Conservation (phyloP, 768 basidiomycete species). For the Rhizopogon vinicolor region DNA sequence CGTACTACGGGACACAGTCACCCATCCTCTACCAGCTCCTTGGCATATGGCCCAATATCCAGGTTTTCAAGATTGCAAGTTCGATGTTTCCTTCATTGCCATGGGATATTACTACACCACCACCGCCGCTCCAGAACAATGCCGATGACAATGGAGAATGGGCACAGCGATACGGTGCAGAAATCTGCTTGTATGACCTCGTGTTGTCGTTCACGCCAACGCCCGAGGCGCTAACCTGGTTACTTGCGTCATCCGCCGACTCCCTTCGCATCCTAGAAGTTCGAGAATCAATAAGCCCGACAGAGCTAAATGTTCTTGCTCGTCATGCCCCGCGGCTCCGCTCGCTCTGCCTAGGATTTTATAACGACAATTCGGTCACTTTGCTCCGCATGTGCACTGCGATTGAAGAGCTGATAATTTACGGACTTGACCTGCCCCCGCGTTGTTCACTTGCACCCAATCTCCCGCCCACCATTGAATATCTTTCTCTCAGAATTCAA, state of each 20-base stretch:
- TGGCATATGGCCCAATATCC: constrained; percentile 31
- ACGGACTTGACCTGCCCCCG: constrained; percentile 25
- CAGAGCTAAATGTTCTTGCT: constrained; percentile 20
- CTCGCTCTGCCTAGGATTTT: constrained; percentile 38
- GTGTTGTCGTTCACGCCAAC: constrained; percentile 29
- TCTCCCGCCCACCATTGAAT: constrained; percentile 35
- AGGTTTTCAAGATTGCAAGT: constrained; percentile 33
- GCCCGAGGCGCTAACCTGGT: constrained; percentile 29
- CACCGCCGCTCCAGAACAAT: constrained; percentile 6
- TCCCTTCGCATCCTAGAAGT: constrained; percentile 38
- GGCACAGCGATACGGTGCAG: constrained; percentile 4
- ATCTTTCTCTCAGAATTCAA: constrained; percentile 29
- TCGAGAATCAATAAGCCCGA: constrained; percentile 20
- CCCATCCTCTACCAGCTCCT: constrained; percentile 40
- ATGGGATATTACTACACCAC: constrained; percentile 17
- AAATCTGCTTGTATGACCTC: constrained; percentile 36
- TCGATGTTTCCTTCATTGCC: constrained; percentile 31
- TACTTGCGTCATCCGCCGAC: constrained; percentile 30
- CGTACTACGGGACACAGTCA: constrained; percentile 35
- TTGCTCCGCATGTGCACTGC: constrained; percentile 31
- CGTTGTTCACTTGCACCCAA: constrained; percentile 24
- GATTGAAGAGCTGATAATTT: constrained; percentile 38
- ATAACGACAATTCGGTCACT: constrained; percentile 25
- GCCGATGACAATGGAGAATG: background rate
- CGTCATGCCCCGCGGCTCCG: constrained; percentile 28